phyloP scores from a whole-genome alignment of 805 yeast genomes.

The Gaillardinia entomophila region DNA sequence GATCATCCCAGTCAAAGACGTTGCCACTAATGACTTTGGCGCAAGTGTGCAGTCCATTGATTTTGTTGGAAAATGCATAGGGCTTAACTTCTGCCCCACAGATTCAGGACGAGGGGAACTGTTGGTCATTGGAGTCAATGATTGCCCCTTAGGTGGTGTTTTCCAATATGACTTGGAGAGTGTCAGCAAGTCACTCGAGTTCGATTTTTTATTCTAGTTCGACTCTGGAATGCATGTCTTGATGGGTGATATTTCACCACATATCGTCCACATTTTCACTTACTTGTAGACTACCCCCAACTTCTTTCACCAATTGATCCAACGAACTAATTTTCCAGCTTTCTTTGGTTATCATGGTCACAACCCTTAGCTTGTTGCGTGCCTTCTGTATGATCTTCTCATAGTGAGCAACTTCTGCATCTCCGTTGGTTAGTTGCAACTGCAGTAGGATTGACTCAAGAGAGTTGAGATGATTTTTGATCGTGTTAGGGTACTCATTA shows the following conservation, averaged over 20 bases:
- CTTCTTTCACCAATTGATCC: slow-evolving; percentile 27
- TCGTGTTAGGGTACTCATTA: slow-evolving; percentile 8
- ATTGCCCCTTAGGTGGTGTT: slow-evolving; percentile 53
- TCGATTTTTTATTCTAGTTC: slow-evolving; percentile 27
- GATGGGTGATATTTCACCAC: no score
- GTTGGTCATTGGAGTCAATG: slow-evolving; percentile 50
- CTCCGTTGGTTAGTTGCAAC: slow-evolving; percentile 36
- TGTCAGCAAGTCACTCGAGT: slow-evolving; percentile 29
- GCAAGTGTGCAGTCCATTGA: slow-evolving; percentile 41
- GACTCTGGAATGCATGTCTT: no score
- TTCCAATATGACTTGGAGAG: slow-evolving; percentile 41
- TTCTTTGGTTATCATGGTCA: slow-evolving; percentile 30
- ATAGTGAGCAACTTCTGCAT: slow-evolving; percentile 48
- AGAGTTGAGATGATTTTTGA: slow-evolving; percentile 18
- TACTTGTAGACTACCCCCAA: slow-evolving; percentile 33
- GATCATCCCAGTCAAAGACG: slow-evolving; percentile 32
- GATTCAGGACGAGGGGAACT: slow-evolving; percentile 41
- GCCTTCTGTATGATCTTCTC: slow-evolving; percentile 51
- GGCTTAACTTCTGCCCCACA: slow-evolving; percentile 40
- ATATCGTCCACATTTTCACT: slow-evolving; percentile 35
- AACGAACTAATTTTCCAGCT: slow-evolving; percentile 21
- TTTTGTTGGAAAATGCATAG: slow-evolving; percentile 55
- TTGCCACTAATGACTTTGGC: slow-evolving; percentile 1
- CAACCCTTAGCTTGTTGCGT: slow-evolving; percentile 54
- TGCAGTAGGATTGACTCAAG: slow-evolving; percentile 17